These are phyloP conservation scores for Dimocarpus longan DNA, from an alignment of 345 rosid species.

Conservation along the genomic window DNA sequence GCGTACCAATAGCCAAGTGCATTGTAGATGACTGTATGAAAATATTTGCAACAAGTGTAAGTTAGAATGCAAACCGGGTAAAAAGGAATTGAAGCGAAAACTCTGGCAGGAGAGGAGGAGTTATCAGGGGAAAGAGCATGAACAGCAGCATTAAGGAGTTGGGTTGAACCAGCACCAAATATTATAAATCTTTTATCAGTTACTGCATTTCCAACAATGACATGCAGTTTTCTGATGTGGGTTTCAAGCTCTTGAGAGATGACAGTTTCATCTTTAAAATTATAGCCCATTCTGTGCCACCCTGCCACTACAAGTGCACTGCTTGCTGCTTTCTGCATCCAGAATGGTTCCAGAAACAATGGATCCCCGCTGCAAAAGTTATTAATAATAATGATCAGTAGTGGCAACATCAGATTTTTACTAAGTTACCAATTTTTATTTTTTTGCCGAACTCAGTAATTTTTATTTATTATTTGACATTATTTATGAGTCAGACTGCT, in stretches of 20 bases:
- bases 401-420: too few relatives aligned
- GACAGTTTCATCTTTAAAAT: conserved; percentile 18
- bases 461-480: too few relatives aligned
- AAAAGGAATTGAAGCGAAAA: conserved; percentile 58
- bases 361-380: conserved; percentile 54
- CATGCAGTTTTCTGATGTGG: conserved; percentile 51
- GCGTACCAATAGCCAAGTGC: too few relatives aligned
- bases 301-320: conserved; percentile 55
- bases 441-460: too few relatives aligned
- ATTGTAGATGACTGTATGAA: too few relatives aligned
- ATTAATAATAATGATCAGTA: too few relatives aligned
- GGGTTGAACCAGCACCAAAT: conserved; percentile 72
- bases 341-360: conserved; percentile 54
- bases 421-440: too few relatives aligned
- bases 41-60: too few relatives aligned
- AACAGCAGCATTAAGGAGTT: conserved; percentile 66
- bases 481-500: too few relatives aligned
- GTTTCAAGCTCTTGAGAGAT: conserved; percentile 46
- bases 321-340: conserved; percentile 47
- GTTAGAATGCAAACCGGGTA: conserved; percentile 41
- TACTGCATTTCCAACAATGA: conserved; percentile 54
- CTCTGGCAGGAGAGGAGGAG: conserved; percentile 46
- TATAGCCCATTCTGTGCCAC: conserved; percentile 64
- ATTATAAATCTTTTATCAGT: conserved; percentile 47
- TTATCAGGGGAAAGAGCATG: conserved; percentile 51